phyloP scores from a whole-genome alignment of 1,139 yeast genomes.

The Candida dubliniensis region DNA sequence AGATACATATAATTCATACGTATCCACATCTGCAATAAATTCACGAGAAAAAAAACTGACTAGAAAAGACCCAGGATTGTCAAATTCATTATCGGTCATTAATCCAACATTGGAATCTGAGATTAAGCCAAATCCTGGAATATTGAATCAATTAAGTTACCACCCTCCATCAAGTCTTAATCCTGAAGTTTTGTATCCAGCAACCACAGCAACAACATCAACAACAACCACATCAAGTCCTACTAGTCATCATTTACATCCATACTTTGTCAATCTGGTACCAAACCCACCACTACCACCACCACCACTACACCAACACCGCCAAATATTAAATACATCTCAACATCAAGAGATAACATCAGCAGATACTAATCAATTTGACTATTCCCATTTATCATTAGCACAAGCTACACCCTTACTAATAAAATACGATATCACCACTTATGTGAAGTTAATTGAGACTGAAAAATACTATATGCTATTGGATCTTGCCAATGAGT shows the following conservation, averaged over 20 bases:
- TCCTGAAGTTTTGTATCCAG: not conserved
- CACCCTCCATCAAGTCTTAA: too few species aligned
- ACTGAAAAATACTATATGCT: conserved; percentile 40
- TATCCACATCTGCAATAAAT: not conserved
- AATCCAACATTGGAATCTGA: not conserved
- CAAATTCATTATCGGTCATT: conserved; percentile 1
- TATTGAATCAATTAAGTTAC: too few species aligned
- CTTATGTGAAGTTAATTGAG: conserved; percentile 28
- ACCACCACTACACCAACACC: not conserved
- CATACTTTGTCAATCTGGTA: not conserved
- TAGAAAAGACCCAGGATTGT: too few species aligned
- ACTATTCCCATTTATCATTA: conserved; percentile 2
- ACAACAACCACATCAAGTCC: conserved; percentile 1
- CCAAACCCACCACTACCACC: not conserved
- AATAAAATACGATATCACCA: conserved; percentile 1
- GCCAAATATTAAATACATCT: not conserved
- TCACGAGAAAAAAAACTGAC: not conserved
- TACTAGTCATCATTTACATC: not conserved
- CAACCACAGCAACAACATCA: conserved; percentile 4
- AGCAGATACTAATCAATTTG: not conserved
- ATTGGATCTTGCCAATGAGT: conserved; percentile 41
- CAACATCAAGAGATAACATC: not conserved
- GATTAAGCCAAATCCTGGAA: too few species aligned
- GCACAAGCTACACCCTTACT: conserved; percentile 1
- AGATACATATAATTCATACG: conserved; percentile 19